Percentiles rank a stretch among this genome's conserved stretches.
phyloP scores from a whole-genome alignment of 1,284 basidiomycete genomes.

The Irpex sp. region DNA sequence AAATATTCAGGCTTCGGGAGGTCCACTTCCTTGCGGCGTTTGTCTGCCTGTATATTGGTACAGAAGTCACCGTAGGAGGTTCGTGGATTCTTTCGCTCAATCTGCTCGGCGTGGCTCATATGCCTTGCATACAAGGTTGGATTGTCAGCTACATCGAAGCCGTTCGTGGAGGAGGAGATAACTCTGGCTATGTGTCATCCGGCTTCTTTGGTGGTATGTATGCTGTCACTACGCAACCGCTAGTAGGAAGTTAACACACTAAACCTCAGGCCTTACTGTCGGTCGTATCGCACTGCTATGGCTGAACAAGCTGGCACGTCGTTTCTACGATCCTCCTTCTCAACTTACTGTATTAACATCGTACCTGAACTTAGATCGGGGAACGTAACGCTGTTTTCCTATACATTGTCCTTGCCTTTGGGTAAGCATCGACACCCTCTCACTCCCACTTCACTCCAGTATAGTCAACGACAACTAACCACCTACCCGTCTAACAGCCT shows the following conservation, averaged over 20 bases:
- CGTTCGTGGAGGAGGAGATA: conserved; percentile 39
- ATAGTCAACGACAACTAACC: not conserved
- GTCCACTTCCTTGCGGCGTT: conserved; percentile 41
- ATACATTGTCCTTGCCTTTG: conserved; percentile 32
- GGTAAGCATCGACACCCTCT: conserved; percentile 17
- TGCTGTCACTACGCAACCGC: not conserved
- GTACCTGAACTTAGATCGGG: conserved; percentile 26
- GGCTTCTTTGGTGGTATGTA: conserved; percentile 45
- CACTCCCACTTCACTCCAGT: too few relatives aligned
- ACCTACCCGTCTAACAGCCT: conserved; percentile 24
- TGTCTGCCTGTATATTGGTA: conserved; percentile 41
- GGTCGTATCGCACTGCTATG: conserved; percentile 42
- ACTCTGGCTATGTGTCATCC: conserved; percentile 44
- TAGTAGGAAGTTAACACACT: too few relatives aligned
- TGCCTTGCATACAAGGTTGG: conserved; percentile 27
- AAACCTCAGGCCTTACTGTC: conserved; percentile 32
- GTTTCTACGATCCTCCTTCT: too few relatives aligned
- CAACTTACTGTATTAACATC: not conserved
- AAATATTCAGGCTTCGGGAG: conserved; percentile 31
- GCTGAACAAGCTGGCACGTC: conserved; percentile 41
- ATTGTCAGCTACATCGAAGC: conserved; percentile 45
- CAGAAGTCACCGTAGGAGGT: conserved; percentile 45
- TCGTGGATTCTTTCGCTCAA: not conserved
- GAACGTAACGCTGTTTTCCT: conserved; percentile 36
- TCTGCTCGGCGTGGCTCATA: too few relatives aligned